Percentiles rank a stretch among this genome's conserved stretches.
Conservation (phyloP, 1,139 yeast species). For the Magnusiomyces suaveolens region DNA sequence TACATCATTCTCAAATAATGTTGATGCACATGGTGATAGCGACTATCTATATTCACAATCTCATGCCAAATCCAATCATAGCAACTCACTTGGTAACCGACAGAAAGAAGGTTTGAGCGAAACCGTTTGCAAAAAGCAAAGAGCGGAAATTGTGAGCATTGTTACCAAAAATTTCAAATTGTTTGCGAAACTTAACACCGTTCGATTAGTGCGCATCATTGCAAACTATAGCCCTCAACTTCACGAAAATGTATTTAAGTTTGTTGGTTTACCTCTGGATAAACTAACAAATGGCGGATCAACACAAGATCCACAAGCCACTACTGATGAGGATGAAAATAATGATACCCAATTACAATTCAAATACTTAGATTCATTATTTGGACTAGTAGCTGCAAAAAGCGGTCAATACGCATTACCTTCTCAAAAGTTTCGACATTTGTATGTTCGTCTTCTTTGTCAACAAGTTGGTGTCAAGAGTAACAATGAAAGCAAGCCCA, state of each 20-base stretch:
- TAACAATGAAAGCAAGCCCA: neutral
- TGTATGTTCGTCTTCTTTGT: slow-evolving; percentile 22
- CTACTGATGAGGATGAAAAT: slow-evolving; percentile 4
- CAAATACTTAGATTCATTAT: slow-evolving; percentile 20
- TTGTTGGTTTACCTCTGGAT: slow-evolving; percentile 7
- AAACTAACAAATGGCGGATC: too few relatives aligned
- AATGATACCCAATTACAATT: slow-evolving; percentile 16
- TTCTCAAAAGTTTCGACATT: slow-evolving; percentile 20
- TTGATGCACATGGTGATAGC: neutral
- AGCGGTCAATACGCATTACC: slow-evolving; percentile 18
- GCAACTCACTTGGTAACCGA: neutral
- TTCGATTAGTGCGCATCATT: slow-evolving; percentile 19
- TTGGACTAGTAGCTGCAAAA: slow-evolving; percentile 15
- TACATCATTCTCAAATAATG: slow-evolving; percentile 3
- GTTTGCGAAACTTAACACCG: slow-evolving; percentile 17
- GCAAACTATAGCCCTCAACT: slow-evolving; percentile 20
- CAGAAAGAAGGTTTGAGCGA: neutral
- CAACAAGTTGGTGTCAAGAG: slow-evolving; percentile 12
- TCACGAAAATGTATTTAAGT: slow-evolving; percentile 22
- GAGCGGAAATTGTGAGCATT: slow-evolving; percentile 18
- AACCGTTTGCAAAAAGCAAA: slow-evolving; percentile 16
- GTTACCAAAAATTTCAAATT: slow-evolving; percentile 19
- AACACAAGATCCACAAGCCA: too few relatives aligned
- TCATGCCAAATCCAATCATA: too few relatives aligned
- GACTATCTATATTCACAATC: too few relatives aligned